phyloP scores from a whole-genome alignment of 371 early-diverging fungal genomes.

The Actinomortierella wolfii region DNA sequence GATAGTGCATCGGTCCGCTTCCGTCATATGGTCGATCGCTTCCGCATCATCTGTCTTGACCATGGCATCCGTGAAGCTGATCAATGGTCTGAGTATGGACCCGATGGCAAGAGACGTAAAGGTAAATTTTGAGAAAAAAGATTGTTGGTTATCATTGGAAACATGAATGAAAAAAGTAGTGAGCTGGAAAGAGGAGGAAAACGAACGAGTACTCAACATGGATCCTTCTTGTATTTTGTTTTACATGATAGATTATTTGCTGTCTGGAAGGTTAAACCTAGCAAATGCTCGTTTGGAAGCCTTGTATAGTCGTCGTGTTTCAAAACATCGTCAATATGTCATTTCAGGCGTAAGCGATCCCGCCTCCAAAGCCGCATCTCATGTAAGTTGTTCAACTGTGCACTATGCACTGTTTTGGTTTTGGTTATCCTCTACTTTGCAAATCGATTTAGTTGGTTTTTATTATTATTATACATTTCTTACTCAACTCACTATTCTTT shows the following conservation, averaged over 20 bases:
- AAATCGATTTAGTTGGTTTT: background rate
- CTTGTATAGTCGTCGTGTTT: conserved; percentile 68
- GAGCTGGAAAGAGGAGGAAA: conserved; percentile 5
- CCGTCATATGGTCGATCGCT: conserved; percentile 63
- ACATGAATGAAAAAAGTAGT: background rate
- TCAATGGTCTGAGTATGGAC: conserved; percentile 32
- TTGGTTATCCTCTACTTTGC: conserved; percentile 2
- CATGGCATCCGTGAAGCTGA: conserved; percentile 40
- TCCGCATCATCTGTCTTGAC: conserved; percentile 50
- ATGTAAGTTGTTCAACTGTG: conserved; percentile 47
- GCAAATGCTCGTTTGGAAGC: conserved; percentile 81
- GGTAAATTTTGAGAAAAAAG: background rate
- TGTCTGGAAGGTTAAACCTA: conserved; percentile 78
- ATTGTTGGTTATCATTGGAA: background rate
- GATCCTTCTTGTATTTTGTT: background rate
- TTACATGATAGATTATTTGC: conserved; percentile 55
- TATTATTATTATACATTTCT: background rate
- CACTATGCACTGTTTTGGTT: conserved; percentile 5
- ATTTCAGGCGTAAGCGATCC: conserved; percentile 75
- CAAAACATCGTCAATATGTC: conserved; percentile 63
- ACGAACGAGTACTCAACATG: background rate
- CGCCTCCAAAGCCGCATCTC: conserved; percentile 51
- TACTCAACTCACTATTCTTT: background rate
- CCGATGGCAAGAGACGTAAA: conserved; percentile 15
- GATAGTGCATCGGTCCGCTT: conserved; percentile 64